Conservation (phyloP, 352 stramenopile species). For the Globisporangium camurandrum region DNA sequence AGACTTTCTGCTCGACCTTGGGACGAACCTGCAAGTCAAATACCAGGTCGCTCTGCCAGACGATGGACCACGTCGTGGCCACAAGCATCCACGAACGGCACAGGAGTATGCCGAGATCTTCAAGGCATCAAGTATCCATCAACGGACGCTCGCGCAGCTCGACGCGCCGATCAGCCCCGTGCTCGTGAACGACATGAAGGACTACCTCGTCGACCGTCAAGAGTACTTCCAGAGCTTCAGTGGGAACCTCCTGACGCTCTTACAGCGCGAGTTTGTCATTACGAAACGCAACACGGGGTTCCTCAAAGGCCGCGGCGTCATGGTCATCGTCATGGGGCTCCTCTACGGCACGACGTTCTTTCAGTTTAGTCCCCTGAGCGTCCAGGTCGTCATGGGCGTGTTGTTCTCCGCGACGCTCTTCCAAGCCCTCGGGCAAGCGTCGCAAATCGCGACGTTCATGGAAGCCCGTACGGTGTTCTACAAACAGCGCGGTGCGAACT, state of each 20-base stretch:
- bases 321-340: conserved; percentile 37
- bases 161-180: conserved; percentile 25
- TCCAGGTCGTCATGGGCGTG: conserved; percentile 48
- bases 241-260: conserved; percentile 5
- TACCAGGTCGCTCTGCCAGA: background rate
- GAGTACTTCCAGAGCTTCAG: background rate
- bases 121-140: conserved; percentile 17
- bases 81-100: background rate
- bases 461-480: conserved; percentile 53
- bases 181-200: background rate
- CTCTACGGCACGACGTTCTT: conserved; percentile 32
- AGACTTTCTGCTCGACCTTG: background rate
- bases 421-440: conserved; percentile 56
- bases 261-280: conserved; percentile 42
- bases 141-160: conserved; percentile 35
- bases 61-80: background rate
- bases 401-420: conserved; percentile 78
- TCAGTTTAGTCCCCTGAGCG: conserved; percentile 19
- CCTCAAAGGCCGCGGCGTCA: conserved; percentile 18
- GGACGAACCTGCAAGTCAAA: background rate
- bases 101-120: conserved; percentile 13
- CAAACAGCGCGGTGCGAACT: too few species aligned
- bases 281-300: conserved; percentile 34
- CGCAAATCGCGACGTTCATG: conserved; percentile 71
- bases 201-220: background rate